These are phyloP conservation scores for Cladosporium sp. DNA, from an alignment of 2,329 filamentous ascomycete species.

Conservation along the genomic window DNA sequence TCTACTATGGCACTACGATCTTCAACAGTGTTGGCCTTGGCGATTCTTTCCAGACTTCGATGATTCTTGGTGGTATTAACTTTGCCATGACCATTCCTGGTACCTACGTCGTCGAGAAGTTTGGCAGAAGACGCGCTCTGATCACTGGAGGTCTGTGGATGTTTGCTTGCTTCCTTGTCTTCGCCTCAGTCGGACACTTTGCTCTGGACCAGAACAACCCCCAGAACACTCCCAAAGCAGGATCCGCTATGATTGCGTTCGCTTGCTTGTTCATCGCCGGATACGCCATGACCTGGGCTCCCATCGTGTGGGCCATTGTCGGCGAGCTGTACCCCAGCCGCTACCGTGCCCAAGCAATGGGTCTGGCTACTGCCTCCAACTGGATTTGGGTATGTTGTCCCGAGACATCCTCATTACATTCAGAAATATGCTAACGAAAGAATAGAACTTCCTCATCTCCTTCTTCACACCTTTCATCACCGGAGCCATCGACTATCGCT, in stretches of 20 bases:
- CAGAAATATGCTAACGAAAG: not conserved
- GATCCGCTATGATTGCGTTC: constrained; percentile 62
- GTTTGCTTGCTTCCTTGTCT: constrained; percentile 57
- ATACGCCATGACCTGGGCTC: constrained; percentile 67
- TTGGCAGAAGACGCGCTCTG: constrained; percentile 42
- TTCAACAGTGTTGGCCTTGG: constrained; percentile 37
- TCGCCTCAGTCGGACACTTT: constrained; percentile 45
- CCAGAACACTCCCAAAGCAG: constrained; percentile 40
- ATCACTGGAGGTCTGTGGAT: constrained; percentile 46
- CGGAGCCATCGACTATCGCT: constrained; percentile 30
- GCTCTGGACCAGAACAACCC: constrained; percentile 33
- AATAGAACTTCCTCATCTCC: constrained; percentile 29
- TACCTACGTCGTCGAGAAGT: constrained; percentile 45
- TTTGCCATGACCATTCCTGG: constrained; percentile 45
- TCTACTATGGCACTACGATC: constrained; percentile 49
- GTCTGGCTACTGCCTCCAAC: constrained; percentile 58
- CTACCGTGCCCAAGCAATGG: constrained; percentile 53
- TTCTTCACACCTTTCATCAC: constrained; percentile 25
- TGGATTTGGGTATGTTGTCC: constrained; percentile 44
- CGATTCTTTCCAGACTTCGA: constrained; percentile 44
- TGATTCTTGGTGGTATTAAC: constrained; percentile 47
- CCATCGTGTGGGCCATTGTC: constrained; percentile 64
- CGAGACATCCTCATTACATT: not conserved
- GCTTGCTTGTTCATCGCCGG: constrained; percentile 64
- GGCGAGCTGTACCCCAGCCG: constrained; percentile 48